These are phyloP conservation scores for Globisporangium acanthophoron DNA, from an alignment of 352 stramenopile species.

Conservation along the genomic window DNA sequence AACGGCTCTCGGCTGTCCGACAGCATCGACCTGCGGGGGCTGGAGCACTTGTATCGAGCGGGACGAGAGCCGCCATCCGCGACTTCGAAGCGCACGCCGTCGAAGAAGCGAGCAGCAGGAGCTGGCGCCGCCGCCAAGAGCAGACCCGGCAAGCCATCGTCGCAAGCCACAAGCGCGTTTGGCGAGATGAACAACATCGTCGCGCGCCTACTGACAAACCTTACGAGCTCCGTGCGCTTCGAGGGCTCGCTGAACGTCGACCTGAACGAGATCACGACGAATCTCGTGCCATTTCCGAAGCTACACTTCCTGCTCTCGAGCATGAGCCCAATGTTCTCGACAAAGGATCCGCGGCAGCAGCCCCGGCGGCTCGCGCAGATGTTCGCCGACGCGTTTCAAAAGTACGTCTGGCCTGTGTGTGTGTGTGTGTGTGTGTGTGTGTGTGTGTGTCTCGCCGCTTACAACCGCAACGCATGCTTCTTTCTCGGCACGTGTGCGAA, in stretches of 20 bases:
- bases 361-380: conserved; percentile 53
- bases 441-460: too few relatives aligned
- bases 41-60: conserved; percentile 46
- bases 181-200: conserved; percentile 99
- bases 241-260: conserved; percentile 98
- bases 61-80: conserved; percentile 15
- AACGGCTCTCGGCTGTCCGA: conserved; percentile 37
- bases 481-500: conserved; percentile 3
- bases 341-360: conserved; percentile 40
- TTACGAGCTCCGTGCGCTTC: conserved; percentile 99
- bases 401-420: conserved; percentile 17
- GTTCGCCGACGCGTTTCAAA: conserved; percentile 61
- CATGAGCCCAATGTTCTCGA: conserved; percentile 58
- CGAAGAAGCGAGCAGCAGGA: conserved; percentile 13
- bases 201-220: conserved; percentile 95
- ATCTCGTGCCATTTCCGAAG: conserved; percentile 98
- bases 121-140: neutral
- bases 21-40: conserved; percentile 34
- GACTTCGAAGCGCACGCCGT: neutral
- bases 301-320: conserved; percentile 97
- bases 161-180: conserved; percentile 75
- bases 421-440: too few relatives aligned
- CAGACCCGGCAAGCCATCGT: conserved; percentile 7
- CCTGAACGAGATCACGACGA: conserved; percentile 99
- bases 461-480: neutral